These are phyloP conservation scores for Diaporthe vaccinii DNA, from an alignment of 2,329 filamentous ascomycete genomes.

Conservation along the genomic window DNA sequence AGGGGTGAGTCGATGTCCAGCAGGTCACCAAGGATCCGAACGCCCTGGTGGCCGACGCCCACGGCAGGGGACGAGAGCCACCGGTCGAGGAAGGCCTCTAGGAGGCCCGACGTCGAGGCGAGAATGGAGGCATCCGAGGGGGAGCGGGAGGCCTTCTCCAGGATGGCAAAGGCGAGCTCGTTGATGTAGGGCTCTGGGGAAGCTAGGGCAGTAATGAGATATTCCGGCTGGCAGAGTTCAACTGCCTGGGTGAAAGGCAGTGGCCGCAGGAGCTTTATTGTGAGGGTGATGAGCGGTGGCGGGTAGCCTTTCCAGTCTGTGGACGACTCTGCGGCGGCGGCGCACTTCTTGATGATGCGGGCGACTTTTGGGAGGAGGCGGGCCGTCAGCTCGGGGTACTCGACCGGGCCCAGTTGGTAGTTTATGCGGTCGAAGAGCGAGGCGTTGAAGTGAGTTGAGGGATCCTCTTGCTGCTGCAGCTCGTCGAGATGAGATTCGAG, in stretches of 20 bases:
- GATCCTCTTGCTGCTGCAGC: conserved; percentile 55
- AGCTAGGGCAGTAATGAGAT: conserved; percentile 64
- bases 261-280: conserved; percentile 68
- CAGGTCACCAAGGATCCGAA: conserved; percentile 64
- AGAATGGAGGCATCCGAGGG: conserved; percentile 65
- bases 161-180: conserved; percentile 68
- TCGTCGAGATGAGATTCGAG: conserved; percentile 67
- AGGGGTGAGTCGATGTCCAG: conserved; percentile 68
- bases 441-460: conserved; percentile 57
- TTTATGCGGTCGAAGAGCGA: conserved; percentile 64
- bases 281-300: conserved; percentile 63
- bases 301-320: conserved; percentile 53
- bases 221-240: conserved; percentile 63
- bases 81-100: conserved; percentile 61
- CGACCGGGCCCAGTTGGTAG: conserved; percentile 40
- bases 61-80: conserved; percentile 69
- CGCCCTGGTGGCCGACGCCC: conserved; percentile 68
- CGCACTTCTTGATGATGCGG: conserved; percentile 64
- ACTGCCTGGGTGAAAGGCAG: conserved; percentile 66
- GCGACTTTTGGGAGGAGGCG: conserved; percentile 68
- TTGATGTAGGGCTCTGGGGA: conserved; percentile 70
- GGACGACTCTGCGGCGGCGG: conserved; percentile 49
- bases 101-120: conserved; percentile 61
- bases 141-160: conserved; percentile 66
- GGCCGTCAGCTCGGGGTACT: conserved; percentile 60